Evolutionary conservation across 768 basidiomycete genomes (phyloP).

Genomic region (Calocera cornea): DNA sequence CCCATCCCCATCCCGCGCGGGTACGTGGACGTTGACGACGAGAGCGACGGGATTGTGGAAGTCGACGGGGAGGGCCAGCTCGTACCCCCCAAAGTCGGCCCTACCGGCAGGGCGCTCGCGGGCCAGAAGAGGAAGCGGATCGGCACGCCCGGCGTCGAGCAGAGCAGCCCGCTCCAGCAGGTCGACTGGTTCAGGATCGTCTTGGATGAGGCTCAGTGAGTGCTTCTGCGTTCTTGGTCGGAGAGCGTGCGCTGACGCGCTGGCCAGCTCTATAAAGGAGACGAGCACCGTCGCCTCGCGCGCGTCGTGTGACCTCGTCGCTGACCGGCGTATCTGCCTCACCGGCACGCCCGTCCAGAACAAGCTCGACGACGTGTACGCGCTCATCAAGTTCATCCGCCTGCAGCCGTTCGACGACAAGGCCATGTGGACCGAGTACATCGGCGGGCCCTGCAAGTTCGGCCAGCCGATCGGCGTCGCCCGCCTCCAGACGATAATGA

Average conservation of each 20-base stretch:
- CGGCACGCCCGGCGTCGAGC: slow-evolving; percentile 38
- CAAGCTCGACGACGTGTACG: slow-evolving; percentile 95
- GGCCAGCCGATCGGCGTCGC: slow-evolving; percentile 80
- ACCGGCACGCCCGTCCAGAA: slow-evolving; percentile 99
- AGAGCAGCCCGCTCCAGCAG: slow-evolving; percentile 74
- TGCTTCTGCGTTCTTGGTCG: slow-evolving; percentile 16
- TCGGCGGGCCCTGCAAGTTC: slow-evolving; percentile 84
- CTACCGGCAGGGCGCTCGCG: slow-evolving; percentile 32
- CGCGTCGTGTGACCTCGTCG: slow-evolving; percentile 87
- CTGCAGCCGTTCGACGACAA: slow-evolving; percentile 88
- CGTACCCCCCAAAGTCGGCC: slow-evolving; percentile 24
- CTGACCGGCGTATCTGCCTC: slow-evolving; percentile 82
- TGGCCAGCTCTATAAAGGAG: slow-evolving; percentile 83
- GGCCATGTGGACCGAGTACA: slow-evolving; percentile 80
- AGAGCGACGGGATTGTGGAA: slow-evolving; percentile 47
- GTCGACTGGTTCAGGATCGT: slow-evolving; percentile 95
- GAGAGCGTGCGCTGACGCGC: not conserved
- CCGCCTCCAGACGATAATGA: slow-evolving; percentile 94
- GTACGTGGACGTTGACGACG: slow-evolving; percentile 38
- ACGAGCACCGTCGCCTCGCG: slow-evolving; percentile 85
- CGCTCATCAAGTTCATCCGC: slow-evolving; percentile 89
- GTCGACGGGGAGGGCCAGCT: slow-evolving; percentile 55
- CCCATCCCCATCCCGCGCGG: slow-evolving; percentile 8
- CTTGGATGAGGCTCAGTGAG: slow-evolving; percentile 89
- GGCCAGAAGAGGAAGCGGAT: slow-evolving; percentile 48